phyloP scores from a whole-genome alignment of 164 flowering plant genomes.

The Sedum album region DNA sequence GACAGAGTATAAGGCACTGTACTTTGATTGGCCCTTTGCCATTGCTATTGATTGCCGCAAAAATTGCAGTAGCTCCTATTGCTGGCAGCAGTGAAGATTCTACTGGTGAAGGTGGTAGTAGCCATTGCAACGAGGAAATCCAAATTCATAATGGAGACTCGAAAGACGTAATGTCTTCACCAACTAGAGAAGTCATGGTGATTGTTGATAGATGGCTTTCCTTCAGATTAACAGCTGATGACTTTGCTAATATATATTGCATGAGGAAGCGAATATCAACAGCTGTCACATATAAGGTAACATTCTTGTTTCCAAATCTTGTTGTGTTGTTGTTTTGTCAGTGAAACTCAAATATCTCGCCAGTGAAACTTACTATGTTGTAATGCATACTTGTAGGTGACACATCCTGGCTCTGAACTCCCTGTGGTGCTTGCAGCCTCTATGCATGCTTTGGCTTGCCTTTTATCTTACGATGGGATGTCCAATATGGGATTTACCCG shows the following conservation, averaged over 20 bases:
- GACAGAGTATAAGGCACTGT: constrained; percentile 51
- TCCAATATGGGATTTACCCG: constrained; percentile 28
- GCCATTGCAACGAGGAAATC: constrained; percentile 17
- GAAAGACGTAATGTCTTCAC: constrained; percentile 61
- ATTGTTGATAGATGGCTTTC: constrained; percentile 79
- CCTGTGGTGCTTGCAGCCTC: constrained; percentile 68
- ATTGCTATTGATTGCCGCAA: constrained; percentile 60
- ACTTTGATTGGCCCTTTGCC: constrained; percentile 73
- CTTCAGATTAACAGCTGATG: constrained; percentile 68
- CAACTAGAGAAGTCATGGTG: constrained; percentile 61
- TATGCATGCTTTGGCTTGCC: constrained; percentile 48
- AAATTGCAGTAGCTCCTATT: constrained; percentile 72
- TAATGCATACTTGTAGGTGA: constrained; percentile 36
- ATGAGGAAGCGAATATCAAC: constrained; percentile 73
- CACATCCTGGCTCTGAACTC: constrained; percentile 43
- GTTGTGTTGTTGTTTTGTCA: too few relatives aligned
- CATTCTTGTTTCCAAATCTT: constrained; percentile 11
- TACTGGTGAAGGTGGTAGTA: constrained; percentile 25
- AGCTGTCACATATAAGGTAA: constrained; percentile 70
- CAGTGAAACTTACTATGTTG: background rate
- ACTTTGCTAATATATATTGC: constrained; percentile 83
- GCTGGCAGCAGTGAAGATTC: constrained; percentile 29
- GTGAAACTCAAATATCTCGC: background rate
- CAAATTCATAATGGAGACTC: constrained; percentile 21
- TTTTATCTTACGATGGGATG: constrained; percentile 65